Evolutionary conservation across 2,329 filamentous ascomycete species (phyloP).

Genomic region (Colletotrichum cordylinicola): DNA sequence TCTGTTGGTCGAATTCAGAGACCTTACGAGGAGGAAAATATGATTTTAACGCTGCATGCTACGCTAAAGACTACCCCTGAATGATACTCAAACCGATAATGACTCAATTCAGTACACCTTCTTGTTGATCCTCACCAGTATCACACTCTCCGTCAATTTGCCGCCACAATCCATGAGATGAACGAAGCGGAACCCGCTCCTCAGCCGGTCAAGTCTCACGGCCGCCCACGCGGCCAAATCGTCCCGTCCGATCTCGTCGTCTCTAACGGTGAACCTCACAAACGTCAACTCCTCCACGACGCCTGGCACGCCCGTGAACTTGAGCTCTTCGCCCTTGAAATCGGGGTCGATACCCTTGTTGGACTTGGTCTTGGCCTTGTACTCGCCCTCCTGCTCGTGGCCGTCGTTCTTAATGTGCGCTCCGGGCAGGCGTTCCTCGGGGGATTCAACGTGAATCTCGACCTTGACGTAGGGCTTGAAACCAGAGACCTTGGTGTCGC

Average conservation of each 20-base stretch:
- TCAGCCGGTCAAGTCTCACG: conserved; percentile 81
- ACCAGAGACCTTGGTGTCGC: conserved; percentile 53
- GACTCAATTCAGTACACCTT: conserved; percentile 32
- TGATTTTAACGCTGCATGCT: not conserved
- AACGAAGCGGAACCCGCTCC: conserved; percentile 78
- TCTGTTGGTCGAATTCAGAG: not conserved
- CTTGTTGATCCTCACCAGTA: conserved; percentile 80
- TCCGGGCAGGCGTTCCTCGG: conserved; percentile 44
- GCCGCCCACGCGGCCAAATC: conserved; percentile 88
- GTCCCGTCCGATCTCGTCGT: conserved; percentile 82
- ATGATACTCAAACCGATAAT: not conserved
- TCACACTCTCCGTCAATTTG: conserved; percentile 65
- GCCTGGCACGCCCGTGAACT: conserved; percentile 59
- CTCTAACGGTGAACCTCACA: conserved; percentile 83
- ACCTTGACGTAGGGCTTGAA: conserved; percentile 85
- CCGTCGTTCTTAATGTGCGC: conserved; percentile 43
- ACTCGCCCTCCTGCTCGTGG: conserved; percentile 48
- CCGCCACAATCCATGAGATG: conserved; percentile 76
- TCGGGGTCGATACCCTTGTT: conserved; percentile 66
- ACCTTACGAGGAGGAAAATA: not conserved
- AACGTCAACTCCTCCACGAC: conserved; percentile 75
- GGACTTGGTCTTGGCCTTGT: conserved; percentile 65
- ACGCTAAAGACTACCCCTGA: not conserved
- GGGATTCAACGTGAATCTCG: conserved; percentile 82
- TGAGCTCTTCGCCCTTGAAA: conserved; percentile 62